Evolutionary conservation across 2,329 filamentous ascomycete genomes (phyloP).

Genomic region (Dactylella cylindrospora): DNA sequence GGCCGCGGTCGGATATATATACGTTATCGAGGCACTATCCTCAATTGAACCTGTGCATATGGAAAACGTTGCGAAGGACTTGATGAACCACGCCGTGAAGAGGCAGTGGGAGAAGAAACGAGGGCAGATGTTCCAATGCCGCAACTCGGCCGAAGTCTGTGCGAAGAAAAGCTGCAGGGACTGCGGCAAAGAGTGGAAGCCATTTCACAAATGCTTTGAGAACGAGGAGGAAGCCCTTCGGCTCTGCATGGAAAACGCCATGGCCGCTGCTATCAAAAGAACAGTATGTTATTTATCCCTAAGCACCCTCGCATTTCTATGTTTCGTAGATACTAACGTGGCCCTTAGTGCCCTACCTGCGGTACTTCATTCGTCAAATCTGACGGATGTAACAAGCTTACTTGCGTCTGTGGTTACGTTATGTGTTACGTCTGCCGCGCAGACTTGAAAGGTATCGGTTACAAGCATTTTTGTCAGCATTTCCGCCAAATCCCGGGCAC

Average conservation of each 20-base stretch:
- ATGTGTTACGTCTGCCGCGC: conserved; percentile 98
- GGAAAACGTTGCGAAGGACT: conserved; percentile 4
- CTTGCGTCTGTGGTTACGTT: conserved; percentile 90
- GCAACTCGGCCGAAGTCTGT: conserved; percentile 63
- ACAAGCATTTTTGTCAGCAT: conserved; percentile 93
- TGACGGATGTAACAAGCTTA: conserved; percentile 93
- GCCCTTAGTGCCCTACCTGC: conserved; percentile 77
- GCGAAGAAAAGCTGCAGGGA: conserved; percentile 72
- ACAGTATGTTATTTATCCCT: conserved; percentile 41
- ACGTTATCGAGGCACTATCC: conserved; percentile 21
- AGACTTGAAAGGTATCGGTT: conserved; percentile 72
- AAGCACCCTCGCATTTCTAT: neutral
- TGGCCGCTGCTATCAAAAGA: conserved; percentile 90
- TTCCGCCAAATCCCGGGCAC: conserved; percentile 79
- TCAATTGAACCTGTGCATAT: conserved; percentile 19
- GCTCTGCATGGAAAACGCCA: conserved; percentile 86
- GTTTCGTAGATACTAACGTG: neutral
- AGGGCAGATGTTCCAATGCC: conserved; percentile 78
- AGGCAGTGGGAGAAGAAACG: conserved; percentile 66
- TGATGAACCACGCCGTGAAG: conserved; percentile 50
- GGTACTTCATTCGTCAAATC: conserved; percentile 90
- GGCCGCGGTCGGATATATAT: conserved; percentile 26
- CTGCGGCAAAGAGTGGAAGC: conserved; percentile 79
- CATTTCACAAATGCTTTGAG: conserved; percentile 88
- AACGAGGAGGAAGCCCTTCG: conserved; percentile 77